phyloP scores from a whole-genome alignment of 495 filamentous ascomycete species.

The Neurospora sublineolata region DNA sequence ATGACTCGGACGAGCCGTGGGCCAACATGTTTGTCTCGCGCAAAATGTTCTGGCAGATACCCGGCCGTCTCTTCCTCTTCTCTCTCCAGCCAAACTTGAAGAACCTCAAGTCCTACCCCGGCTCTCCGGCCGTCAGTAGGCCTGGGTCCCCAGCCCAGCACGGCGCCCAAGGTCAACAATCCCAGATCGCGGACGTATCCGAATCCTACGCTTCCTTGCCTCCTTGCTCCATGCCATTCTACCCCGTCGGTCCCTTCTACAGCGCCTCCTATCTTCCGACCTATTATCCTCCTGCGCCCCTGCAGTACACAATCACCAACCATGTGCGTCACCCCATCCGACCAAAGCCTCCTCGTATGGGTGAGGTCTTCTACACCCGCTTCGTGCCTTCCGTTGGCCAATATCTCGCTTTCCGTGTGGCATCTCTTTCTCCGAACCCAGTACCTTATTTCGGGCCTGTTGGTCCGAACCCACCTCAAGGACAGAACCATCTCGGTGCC shows the following conservation, averaged over 20 bases:
- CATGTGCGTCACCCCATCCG: slow-evolving; percentile 76
- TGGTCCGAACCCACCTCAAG: slow-evolving; percentile 22
- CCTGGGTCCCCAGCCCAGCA: slow-evolving; percentile 50
- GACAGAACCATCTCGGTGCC: slow-evolving; percentile 12
- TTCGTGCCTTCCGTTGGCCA: slow-evolving; percentile 73
- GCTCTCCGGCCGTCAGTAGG: slow-evolving; percentile 38
- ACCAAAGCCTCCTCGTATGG: slow-evolving; percentile 78
- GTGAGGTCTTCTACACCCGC: slow-evolving; percentile 79
- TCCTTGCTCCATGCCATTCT: slow-evolving; percentile 12
- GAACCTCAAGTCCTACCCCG: slow-evolving; percentile 42
- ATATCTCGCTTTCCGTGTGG: slow-evolving; percentile 80
- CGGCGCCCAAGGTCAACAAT: slow-evolving; percentile 8
- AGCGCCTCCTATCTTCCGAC: slow-evolving; percentile 76
- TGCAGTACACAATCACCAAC: slow-evolving; percentile 71
- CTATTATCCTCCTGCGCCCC: slow-evolving; percentile 74
- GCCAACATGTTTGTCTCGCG: slow-evolving; percentile 70
- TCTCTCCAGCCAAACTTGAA: slow-evolving; percentile 51
- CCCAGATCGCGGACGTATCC: slow-evolving; percentile 10
- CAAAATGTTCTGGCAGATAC: slow-evolving; percentile 83
- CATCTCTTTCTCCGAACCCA: slow-evolving; percentile 45
- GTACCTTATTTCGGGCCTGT: slow-evolving; percentile 44
- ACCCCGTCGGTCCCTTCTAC: slow-evolving; percentile 54
- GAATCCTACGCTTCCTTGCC: slow-evolving; percentile 13
- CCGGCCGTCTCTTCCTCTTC: slow-evolving; percentile 78
- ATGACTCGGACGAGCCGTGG: slow-evolving; percentile 59